Base-by-base conservation (phyloP, 106 monocot genomes). In the Iris macrosiphon region DNA sequence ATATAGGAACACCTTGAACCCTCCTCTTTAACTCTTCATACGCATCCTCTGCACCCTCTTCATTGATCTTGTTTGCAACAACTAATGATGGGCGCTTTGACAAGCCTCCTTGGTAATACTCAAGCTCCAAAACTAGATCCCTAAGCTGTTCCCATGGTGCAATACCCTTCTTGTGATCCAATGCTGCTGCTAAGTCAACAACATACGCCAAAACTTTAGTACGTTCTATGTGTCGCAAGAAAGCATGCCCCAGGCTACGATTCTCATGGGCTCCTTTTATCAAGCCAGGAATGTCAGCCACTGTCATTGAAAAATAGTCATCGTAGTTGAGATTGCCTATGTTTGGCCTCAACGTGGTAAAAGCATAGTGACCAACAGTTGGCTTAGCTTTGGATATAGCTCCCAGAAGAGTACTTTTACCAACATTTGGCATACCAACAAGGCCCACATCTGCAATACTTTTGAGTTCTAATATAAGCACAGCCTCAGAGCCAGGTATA, bases 251-350 rank as follows among this genome's bases (percentile, higher is more conserved):
- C 4, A 96, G 70, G 12, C 96, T 90, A 4, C 82, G 82, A 63
- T 96, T 90, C 25, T 69, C 79, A 55, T 89, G 82, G 4, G 96
- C 96, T 31, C 96, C 89, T 70, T 78, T 79, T 37, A 96, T 90
- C 16, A 96, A 72, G 4, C 96, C 96, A 9, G 96, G 89, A 65
- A 96, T 96, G 46, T 96, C 96, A n/a, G 89, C 96, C 31, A 96
- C 89, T 22, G 79, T 74, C 32, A 96, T 42, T 8, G 82, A 80
- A 44, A 92, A 86, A 39, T 65, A 89, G 51, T 96, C 96, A 9
- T 79, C 80, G 19, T 79, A 90, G 22, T 67, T 74, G 34, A 96
- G n/a, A 47, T 80, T 90, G 19, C 96, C 96, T 45, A 96, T 86
- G 52, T 96, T 96, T 25, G 96, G 96, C 38, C 67, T 67, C 25